Percentiles rank a stretch among this genome's conserved stretches.
phyloP scores from a whole-genome alignment of 768 basidiomycete species.

The Crepidotus variabilis region DNA sequence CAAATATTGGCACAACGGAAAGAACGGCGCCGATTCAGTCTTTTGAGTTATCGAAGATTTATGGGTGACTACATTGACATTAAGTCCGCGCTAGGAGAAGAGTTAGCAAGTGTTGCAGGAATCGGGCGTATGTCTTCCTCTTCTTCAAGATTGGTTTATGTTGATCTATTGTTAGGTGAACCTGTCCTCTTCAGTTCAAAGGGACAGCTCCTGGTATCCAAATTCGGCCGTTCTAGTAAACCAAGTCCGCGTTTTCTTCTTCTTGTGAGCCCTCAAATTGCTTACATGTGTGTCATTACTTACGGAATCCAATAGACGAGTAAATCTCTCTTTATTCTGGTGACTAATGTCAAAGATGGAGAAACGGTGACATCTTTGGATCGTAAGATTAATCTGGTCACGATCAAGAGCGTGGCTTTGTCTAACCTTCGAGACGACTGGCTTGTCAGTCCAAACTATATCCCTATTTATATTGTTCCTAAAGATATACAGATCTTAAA shows the following conservation, averaged over 20 bases:
- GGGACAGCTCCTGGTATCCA: slow-evolving; percentile 81
- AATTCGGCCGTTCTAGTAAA: slow-evolving; percentile 83
- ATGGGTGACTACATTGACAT: slow-evolving; percentile 95
- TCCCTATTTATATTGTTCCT: not conserved
- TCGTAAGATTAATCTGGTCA: slow-evolving; percentile 85
- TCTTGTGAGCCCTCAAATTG: slow-evolving; percentile 61
- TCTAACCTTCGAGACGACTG: slow-evolving; percentile 93
- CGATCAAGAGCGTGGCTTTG: slow-evolving; percentile 82
- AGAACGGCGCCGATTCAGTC: slow-evolving; percentile 89
- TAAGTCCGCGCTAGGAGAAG: slow-evolving; percentile 73
- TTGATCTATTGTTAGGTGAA: slow-evolving; percentile 49
- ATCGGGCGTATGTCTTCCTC: slow-evolving; percentile 56
- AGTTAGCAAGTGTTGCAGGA: slow-evolving; percentile 67
- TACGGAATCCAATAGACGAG: slow-evolving; percentile 49
- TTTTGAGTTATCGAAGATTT: slow-evolving; percentile 91
- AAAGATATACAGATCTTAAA: slow-evolving; percentile 62
- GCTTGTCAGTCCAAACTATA: slow-evolving; percentile 55
- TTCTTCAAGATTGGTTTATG: not conserved
- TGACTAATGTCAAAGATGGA: slow-evolving; percentile 62
- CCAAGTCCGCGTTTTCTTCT: slow-evolving; percentile 87
- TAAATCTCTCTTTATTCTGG: slow-evolving; percentile 80
- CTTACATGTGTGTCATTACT: not conserved
- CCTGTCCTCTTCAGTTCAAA: slow-evolving; percentile 80
- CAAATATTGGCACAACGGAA: slow-evolving; percentile 88
- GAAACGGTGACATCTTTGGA: slow-evolving; percentile 58